Evolutionary conservation across 257 asterid species (phyloP).

Genomic region (Solanum tacnaense): DNA sequence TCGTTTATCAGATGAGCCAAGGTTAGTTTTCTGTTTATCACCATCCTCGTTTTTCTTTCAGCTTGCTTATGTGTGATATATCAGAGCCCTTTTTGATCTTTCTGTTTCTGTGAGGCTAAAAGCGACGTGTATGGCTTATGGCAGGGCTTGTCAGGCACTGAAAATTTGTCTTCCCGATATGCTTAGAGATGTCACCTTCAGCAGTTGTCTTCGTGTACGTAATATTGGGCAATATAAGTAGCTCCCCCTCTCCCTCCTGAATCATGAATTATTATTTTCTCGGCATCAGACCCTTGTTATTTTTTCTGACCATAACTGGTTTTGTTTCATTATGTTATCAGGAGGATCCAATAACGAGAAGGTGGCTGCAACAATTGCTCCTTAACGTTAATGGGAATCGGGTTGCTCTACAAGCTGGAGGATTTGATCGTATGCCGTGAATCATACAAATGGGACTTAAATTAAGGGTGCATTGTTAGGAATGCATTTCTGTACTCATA

Average conservation of each 20-base stretch:
- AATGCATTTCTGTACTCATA: neutral
- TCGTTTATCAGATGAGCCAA: slow-evolving; percentile 18
- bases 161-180: slow-evolving; percentile 12
- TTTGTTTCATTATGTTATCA: slow-evolving; percentile 2
- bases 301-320: neutral
- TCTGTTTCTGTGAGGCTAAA: neutral
- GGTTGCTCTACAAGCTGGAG: slow-evolving; percentile 52
- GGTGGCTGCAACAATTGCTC: slow-evolving; percentile 80
- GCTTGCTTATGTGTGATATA: neutral
- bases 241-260: neutral
- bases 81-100: neutral
- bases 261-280: neutral
- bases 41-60: neutral
- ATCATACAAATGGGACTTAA: neutral
- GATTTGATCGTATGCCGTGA: slow-evolving; percentile 40
- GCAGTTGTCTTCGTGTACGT: slow-evolving; percentile 20
- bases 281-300: neutral
- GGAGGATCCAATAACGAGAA: slow-evolving; percentile 69
- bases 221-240: neutral
- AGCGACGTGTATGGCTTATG: neutral
- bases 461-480: neutral
- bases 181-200: slow-evolving; percentile 26
- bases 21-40: slow-evolving; percentile 11
- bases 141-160: slow-evolving; percentile 18
- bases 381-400: slow-evolving; percentile 64